Evolutionary conservation across 2,329 filamentous ascomycete species (phyloP), one percentile per base, ranked within the genome.

Genomic region (Allantophomopsis cytisporea): DNA sequence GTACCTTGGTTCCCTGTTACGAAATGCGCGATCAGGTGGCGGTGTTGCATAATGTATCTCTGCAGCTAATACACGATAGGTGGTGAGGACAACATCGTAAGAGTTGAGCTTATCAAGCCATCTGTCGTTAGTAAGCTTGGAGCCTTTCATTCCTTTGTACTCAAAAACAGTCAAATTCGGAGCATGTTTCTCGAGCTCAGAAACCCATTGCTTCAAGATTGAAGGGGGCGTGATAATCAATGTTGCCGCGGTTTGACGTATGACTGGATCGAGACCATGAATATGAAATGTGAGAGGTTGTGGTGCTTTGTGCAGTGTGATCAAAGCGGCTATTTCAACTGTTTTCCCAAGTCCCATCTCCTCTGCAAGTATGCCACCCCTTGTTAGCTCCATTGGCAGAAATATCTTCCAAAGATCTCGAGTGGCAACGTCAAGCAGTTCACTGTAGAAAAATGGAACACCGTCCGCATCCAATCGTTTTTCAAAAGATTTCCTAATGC

Each of bases 271-370:
- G 11, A 28, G 23, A 28, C 23, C 23, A 28, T 28, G 23, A 15
- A 40, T 10, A 16, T 23, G 61, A 3, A 60, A 45, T 1, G 60
- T 58, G 23, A 36, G 30, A 2, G 35, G 12, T 13, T 30, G 13
- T 28, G 47, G 41, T 21, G 71, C 68, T 31, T 56, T 63, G 52
- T 89, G 75, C 17, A 81, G 61, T 7, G 74, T 63, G n/a, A 87
- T 72, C 10, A 89, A 63, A 4, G 78, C 70, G 35, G 87, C 73
- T 2, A 84, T 65, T 58, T 89, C 84, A 3, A 88, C 65, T 0
- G 83, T 89, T 56, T 89, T 89, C 2, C 83, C 83, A 1, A 89
- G 62, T 0, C 83, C 83, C 83, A 89, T 89, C 56, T 89, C 83
- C 52, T 89, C 83, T 0, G 81, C 76, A 5, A 89, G 61, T 36